Percentiles rank a stretch among this genome's conserved stretches.
These are phyloP conservation scores for Penstemon eatonii DNA, from an alignment of 257 asterid species.

Conservation along the genomic window DNA sequence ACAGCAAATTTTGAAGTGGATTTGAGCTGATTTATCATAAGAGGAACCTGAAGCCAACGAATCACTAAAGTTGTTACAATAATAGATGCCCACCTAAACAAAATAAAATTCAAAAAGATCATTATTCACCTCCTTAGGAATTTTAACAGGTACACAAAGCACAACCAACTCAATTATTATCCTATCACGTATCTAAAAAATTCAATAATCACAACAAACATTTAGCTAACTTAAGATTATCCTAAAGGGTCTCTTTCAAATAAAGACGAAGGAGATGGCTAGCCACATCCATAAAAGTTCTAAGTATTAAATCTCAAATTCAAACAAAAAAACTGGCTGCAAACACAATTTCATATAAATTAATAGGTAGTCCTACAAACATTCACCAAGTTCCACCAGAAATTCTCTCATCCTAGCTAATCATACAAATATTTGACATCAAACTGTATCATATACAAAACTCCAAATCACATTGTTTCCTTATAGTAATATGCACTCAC, in stretches of 20 bases:
- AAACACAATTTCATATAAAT: background rate
- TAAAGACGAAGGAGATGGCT: too few relatives aligned
- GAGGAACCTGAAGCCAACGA: conserved; percentile 61
- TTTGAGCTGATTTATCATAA: conserved; percentile 74
- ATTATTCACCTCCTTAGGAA: conserved; percentile 2
- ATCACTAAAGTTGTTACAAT: conserved; percentile 60
- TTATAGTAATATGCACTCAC: conserved; percentile 38
- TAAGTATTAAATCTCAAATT: background rate
- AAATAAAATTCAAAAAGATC: conserved; percentile 20
- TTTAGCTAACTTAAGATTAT: too few relatives aligned
- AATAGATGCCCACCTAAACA: conserved; percentile 89
- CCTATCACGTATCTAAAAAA: background rate
- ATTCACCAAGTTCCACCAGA: background rate
- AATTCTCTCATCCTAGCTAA: background rate
- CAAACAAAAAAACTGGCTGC: too few relatives aligned
- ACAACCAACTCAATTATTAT: background rate
- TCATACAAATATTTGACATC: background rate
- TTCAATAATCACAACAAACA: conserved; percentile 7
- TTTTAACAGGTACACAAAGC: conserved; percentile 18
- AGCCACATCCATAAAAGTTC: background rate
- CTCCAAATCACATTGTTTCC: background rate
- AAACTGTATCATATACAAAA: background rate
- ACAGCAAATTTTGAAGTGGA: conserved; percentile 73
- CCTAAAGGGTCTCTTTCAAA: too few relatives aligned
- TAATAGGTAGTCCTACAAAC: background rate